Evolutionary conservation across 345 rosid genomes (phyloP).

Genomic region (Lepidium aucheri): DNA sequence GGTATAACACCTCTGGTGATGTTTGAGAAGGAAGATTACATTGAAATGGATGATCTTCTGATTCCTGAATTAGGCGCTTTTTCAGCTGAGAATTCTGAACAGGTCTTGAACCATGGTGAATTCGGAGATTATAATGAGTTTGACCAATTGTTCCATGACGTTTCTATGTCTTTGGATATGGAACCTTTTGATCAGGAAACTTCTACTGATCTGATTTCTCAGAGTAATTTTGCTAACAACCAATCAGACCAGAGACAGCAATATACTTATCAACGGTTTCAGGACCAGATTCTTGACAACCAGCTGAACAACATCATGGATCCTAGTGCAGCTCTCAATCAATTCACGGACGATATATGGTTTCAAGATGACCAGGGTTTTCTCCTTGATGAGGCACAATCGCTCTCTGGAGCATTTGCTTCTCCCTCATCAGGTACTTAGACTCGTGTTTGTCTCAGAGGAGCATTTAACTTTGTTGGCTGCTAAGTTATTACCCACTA

Average conservation of each 20-base stretch:
- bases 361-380: constrained; percentile 12
- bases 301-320: constrained; percentile 16
- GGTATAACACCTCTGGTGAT: constrained; percentile 5
- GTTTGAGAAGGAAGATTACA: constrained; percentile 45
- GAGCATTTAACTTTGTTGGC: background rate
- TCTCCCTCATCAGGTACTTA: constrained; percentile 26
- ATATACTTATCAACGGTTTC: background rate
- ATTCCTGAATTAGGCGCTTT: constrained; percentile 28
- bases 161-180: constrained; percentile 22
- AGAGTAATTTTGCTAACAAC: background rate
- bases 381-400: constrained; percentile 14
- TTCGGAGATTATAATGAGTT: background rate
- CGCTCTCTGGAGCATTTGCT: constrained; percentile 4
- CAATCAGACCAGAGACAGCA: background rate
- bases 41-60: constrained; percentile 78
- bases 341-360: constrained; percentile 12
- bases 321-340: constrained; percentile 14
- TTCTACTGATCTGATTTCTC: background rate
- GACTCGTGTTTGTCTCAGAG: background rate
- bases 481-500: background rate
- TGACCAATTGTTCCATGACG: constrained; percentile 23
- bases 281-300: constrained; percentile 2
- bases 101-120: constrained; percentile 18
- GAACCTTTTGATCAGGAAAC: constrained; percentile 17
- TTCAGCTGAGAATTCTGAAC: background rate